Conservation (phyloP, 306 rosid genomes). For the Mimosa bimucronata region DNA sequence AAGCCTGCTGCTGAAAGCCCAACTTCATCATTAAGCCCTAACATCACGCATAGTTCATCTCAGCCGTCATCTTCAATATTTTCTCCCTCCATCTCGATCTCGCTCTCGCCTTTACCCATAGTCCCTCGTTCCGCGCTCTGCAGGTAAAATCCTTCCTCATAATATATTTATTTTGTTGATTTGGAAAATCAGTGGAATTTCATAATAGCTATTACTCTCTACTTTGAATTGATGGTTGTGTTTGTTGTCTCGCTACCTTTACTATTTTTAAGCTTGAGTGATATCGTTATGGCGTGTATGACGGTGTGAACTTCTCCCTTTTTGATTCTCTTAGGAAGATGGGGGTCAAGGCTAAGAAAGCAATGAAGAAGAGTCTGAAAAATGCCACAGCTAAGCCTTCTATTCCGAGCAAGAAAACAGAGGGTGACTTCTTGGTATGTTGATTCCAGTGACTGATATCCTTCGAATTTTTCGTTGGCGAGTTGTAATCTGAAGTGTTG, state of each 20-base stretch:
- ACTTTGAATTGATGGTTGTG: neutral
- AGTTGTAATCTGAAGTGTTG: neutral
- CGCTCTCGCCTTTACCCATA: too few relatives aligned
- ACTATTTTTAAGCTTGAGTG: neutral
- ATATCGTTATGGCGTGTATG: neutral
- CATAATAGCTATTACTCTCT: neutral
- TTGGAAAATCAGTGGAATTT: neutral
- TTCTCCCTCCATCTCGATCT: too few relatives aligned
- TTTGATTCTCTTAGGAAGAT: slow-evolving; percentile 34
- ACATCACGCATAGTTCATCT: too few relatives aligned
- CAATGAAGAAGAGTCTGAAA: slow-evolving; percentile 69
- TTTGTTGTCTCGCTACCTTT: neutral
- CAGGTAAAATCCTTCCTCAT: neutral
- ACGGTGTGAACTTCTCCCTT: neutral
- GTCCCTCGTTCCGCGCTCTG: too few relatives aligned
- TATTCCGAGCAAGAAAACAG: slow-evolving; percentile 33
- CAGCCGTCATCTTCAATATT: too few relatives aligned
- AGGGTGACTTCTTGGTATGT: slow-evolving; percentile 77
- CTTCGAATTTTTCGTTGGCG: neutral
- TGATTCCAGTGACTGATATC: neutral
- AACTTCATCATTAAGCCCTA: too few relatives aligned
- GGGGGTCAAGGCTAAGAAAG: slow-evolving; percentile 83
- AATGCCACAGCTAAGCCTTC: slow-evolving; percentile 42
- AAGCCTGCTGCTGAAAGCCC: too few relatives aligned
- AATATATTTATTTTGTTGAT: neutral